Base-by-base conservation (phyloP, 2,329 filamentous ascomycete genomes). In the Sporothrix luriei region DNA sequence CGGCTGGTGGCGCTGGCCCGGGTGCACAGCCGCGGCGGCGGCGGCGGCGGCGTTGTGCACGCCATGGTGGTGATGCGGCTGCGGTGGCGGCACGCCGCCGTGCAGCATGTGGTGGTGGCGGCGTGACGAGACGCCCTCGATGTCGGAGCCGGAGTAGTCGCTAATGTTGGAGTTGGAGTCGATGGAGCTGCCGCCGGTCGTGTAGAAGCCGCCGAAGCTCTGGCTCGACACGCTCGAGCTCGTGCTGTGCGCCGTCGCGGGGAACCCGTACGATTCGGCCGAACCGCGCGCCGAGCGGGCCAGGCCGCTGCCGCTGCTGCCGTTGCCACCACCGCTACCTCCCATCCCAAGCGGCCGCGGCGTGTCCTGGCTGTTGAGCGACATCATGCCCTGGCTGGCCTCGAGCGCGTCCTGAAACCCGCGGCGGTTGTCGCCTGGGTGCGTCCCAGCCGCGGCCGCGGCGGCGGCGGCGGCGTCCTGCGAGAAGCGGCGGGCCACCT, bases 331-430 rank as follows among this genome's bases (percentile, higher is more conserved):
- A n/a, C n/a, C n/a, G n/a, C n/a, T n/a, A n/a, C n/a, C n/a, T n/a
- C n/a, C n/a, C n/a, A n/a, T n/a, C n/a, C n/a, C 4, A 97, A 97
- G 92, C 78, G 94, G 95, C 72, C 94, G 85, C 14, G 94, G 93
- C 0, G 93, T 97, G 75, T 97, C 93, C 81, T 97, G 93, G 85
- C 92, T 97, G 57, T 62, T 62, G 86, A 98, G 91, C 49, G 93
- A 93, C 33, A 97, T 87, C 92, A 98, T 97, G 75, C 93, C 93
- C 72, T 95, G 91, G 78, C 93, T 94, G 29, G 94, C 94, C 78
- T 97, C 94, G 69, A 98, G 88, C 38, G 93, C 92, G 77, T 97
- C 94, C 74, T 90, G 92, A 78, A 94, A 96, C 75, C 89, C 90
- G 75, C 90, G 79, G 83, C 89, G 77, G 81, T 87, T 82, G 81